Percentiles rank a stretch among this genome's conserved stretches.
Conservation (phyloP, 768 basidiomycete species). For the Mycena sanguinolenta region DNA sequence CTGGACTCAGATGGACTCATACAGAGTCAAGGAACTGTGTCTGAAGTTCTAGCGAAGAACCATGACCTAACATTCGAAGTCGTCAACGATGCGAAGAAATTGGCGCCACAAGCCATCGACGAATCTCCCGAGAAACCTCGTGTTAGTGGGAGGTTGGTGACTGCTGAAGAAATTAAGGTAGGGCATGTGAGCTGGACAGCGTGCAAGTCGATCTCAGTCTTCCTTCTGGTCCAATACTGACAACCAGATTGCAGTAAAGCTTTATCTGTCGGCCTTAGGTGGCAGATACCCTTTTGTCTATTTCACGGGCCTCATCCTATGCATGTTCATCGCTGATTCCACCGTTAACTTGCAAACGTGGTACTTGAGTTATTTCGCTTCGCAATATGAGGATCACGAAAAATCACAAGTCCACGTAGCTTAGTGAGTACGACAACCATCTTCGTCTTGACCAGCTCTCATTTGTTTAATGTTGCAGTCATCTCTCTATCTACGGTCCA, state of each 20-base stretch:
- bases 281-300: conserved; percentile 34
- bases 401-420: conserved; percentile 30
- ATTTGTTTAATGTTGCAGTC: conserved; percentile 43
- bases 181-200: conserved; percentile 62
- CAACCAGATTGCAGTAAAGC: conserved; percentile 28
- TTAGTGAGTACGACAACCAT: conserved; percentile 25
- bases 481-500: conserved; percentile 52
- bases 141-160: conserved; percentile 57
- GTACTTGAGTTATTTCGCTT: conserved; percentile 38
- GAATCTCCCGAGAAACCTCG: conserved; percentile 17
- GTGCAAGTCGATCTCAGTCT: conserved; percentile 31
- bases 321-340: conserved; percentile 27
- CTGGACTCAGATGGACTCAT: conserved; percentile 67
- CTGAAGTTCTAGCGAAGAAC: conserved; percentile 60
- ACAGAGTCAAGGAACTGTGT: conserved; percentile 60
- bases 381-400: conserved; percentile 36
- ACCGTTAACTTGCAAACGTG: conserved; percentile 33
- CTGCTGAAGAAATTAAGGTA: conserved; percentile 60
- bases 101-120: conserved; percentile 41
- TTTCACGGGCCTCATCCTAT: conserved; percentile 30
- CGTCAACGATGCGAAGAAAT: conserved; percentile 43
- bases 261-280: conserved; percentile 35
- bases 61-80: conserved; percentile 47
- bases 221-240: not conserved
- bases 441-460: not conserved